Base-by-base conservation (phyloP, 2,329 filamentous ascomycete species). In the Trichoderma sp. region DNA sequence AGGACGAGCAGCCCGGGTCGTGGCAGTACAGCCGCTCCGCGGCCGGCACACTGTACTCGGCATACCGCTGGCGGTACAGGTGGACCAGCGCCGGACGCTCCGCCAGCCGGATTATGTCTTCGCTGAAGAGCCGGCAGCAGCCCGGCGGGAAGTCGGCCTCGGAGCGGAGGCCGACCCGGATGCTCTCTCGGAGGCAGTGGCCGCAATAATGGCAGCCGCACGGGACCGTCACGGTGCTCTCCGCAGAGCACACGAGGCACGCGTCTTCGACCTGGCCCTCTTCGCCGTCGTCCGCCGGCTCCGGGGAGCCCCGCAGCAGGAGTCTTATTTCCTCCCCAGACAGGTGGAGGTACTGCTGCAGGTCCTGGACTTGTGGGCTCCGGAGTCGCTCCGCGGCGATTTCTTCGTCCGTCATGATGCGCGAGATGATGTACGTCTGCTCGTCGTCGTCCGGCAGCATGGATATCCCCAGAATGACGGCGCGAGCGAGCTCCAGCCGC, bases 331-430 rank as follows among this genome's bases (percentile, higher is more conserved):
- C 64, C 32, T 27, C 37, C 5, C 4, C 45, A 5, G 56, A 60
- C 12, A 67, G 29, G 2, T 13, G 5, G 32, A 67, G 25, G 12
- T 4, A 17, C 4, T 67, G 65, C 1, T 57, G 12, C 5, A 70
- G 48, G 19, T 73, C 32, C 35, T 53, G 70, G 8, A 75, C 67
- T 10, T 72, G 67, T 0, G 65, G 61, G 19, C 61, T 63, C 7
- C 65, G 56, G 9, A 75, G 58, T 17, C 70, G 68, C 19, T 70
- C 54, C 7, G 59, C 34, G 1, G 72, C 72, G 2, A 64, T 12
- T 12, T 75, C 74, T 3, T 73, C 70, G n/a, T 75, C 72, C 0
- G 72, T 22, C 32, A 75, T 68, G 10, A 75, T 70, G 9, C 72
- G 71, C 2, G 68, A 69, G 8, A 74, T 39, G 5, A 75, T 34